Evolutionary conservation across 257 asterid genomes (phyloP).

Genomic region (Sherardia arvensis): DNA sequence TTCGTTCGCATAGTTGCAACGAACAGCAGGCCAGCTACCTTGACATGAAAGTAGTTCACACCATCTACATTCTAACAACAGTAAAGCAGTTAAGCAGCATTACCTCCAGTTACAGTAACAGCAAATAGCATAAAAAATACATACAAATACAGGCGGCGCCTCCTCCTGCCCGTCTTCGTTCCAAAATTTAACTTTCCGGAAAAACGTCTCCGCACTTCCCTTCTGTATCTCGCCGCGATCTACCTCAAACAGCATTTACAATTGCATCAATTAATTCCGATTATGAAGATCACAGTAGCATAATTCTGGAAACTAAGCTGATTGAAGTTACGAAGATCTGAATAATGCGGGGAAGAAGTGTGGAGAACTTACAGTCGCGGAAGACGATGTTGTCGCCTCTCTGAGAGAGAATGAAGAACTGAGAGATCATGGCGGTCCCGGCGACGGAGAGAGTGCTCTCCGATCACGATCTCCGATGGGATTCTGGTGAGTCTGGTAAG

Average conservation of each 20-base stretch:
- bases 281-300: background rate
- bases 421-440: constrained; percentile 57
- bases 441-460: background rate
- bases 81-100: constrained; percentile 17
- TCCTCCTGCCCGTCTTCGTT: constrained; percentile 95
- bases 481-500: background rate
- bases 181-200: constrained; percentile 99
- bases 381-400: constrained; percentile 98
- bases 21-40: constrained; percentile 89
- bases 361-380: constrained; percentile 60
- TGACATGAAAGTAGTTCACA: constrained; percentile 94
- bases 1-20: constrained; percentile 90
- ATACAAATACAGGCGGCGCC: constrained; percentile 99
- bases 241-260: constrained; percentile 19
- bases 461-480: constrained; percentile 6
- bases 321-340: constrained; percentile 7
- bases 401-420: constrained; percentile 95
- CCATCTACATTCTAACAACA: constrained; percentile 77
- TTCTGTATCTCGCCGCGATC: constrained; percentile 94
- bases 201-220: constrained; percentile 96
- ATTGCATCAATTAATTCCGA: background rate
- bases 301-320: background rate
- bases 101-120: background rate
- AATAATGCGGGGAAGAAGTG: background rate
- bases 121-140: constrained; percentile 31